phyloP scores from a whole-genome alignment of 441 rosid species.

The Kokia cookei region DNA sequence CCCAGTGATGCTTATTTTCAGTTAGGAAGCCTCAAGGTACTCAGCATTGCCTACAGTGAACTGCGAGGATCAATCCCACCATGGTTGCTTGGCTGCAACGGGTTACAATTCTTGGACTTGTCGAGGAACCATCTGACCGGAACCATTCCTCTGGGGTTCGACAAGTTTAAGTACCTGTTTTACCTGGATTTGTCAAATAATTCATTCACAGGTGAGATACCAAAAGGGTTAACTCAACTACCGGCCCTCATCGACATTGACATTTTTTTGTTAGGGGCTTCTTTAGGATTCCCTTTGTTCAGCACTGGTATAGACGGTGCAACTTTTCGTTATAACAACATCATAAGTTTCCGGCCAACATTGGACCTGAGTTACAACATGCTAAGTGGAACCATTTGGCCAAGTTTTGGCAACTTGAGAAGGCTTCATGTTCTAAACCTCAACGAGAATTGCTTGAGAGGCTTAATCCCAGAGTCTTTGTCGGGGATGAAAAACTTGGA shows the following conservation, averaged over 20 bases:
- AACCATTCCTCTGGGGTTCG: not conserved
- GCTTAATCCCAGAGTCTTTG: not conserved
- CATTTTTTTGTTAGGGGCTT: not conserved
- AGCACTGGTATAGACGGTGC: not conserved
- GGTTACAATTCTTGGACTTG: slow-evolving; percentile 4
- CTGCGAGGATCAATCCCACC: not conserved
- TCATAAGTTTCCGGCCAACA: slow-evolving; percentile 2
- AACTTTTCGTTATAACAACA: not conserved
- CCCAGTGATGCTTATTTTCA: not conserved
- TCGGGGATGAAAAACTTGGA: slow-evolving; percentile 3
- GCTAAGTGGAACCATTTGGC: not conserved
- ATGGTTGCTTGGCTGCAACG: not conserved
- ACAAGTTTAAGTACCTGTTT: not conserved
- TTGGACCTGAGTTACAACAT: not conserved
- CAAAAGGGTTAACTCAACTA: slow-evolving; percentile 2
- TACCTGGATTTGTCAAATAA: slow-evolving; percentile 12
- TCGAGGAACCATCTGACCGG: not conserved
- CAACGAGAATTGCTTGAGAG: not conserved
- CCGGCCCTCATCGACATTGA: not conserved
- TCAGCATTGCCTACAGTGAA: not conserved
- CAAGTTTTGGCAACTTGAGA: not conserved
- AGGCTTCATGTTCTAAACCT: slow-evolving; percentile 6
- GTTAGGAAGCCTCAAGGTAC: not conserved
- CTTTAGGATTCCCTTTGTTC: not conserved
- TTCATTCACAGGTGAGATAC: slow-evolving; percentile 9